Conservation (phyloP, 352 stramenopile genomes). For the Paralagenidium karlingii region DNA sequence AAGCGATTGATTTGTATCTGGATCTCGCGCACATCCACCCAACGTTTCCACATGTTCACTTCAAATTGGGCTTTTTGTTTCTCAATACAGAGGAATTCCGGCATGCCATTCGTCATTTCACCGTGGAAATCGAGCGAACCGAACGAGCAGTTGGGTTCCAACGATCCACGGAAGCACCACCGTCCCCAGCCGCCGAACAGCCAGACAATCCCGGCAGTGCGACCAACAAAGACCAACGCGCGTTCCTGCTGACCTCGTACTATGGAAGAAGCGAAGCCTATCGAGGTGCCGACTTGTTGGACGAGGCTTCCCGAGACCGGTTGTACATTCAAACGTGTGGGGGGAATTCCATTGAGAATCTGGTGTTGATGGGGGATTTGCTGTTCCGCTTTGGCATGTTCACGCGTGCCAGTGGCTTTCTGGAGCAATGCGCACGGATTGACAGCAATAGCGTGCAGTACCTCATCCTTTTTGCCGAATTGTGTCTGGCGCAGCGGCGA, state of each 20-base stretch:
- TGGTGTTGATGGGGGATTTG: constrained; percentile 34
- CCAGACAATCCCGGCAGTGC: background rate
- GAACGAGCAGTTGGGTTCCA: background rate
- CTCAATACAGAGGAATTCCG: constrained; percentile 16
- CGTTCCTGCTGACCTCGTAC: constrained; percentile 28
- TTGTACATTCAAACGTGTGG: constrained; percentile 24
- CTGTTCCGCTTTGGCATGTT: constrained; percentile 41
- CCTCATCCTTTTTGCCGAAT: constrained; percentile 28
- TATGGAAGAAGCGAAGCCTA: constrained; percentile 25
- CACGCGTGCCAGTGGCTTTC: constrained; percentile 28
- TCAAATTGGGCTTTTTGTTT: constrained; percentile 39
- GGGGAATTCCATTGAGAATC: constrained; percentile 10
- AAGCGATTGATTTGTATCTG: too few relatives aligned
- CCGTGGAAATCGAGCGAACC: constrained; percentile 18
- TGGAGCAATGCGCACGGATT: constrained; percentile 17
- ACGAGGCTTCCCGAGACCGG: constrained; percentile 19
- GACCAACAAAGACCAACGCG: constrained; percentile 7
- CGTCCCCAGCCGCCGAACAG: background rate
- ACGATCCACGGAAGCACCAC: background rate
- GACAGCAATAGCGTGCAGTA: constrained; percentile 23
- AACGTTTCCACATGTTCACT: constrained; percentile 38
- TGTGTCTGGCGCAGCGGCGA: constrained; percentile 29
- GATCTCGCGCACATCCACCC: too few relatives aligned
- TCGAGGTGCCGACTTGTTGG: constrained; percentile 7
- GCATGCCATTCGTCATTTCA: constrained; percentile 20